Base-by-base conservation (phyloP, 495 filamentous ascomycete genomes). In the Collariella sp. region DNA sequence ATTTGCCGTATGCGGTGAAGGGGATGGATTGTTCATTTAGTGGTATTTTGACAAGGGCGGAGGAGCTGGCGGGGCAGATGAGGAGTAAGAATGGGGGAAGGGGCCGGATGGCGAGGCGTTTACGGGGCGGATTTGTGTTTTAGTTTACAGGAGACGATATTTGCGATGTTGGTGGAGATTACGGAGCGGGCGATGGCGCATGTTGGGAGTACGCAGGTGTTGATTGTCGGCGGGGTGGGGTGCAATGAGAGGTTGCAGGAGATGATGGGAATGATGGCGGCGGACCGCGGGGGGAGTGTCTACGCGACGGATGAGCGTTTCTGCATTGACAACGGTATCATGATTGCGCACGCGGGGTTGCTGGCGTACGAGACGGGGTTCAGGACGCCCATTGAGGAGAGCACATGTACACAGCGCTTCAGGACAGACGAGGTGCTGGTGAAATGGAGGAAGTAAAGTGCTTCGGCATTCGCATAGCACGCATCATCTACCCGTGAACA, bases 251-350 rank as follows among this genome's bases (percentile, higher is more conserved):
- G 93, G 11, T 64, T 98, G 59, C 93, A 98, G 73, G 84, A 95
- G 64, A 98, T 98, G 93, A 98, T 98, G 94, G 89, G 85, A 0
- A 70, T 85, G 9, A 98, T 98, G 93, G 93, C 90, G n/a, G 74
- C 75, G 36, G 89, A 95, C 67, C 76, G 94, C 33, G 87, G 89
- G 16, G 93, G 93, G 0, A 89, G 80, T 67, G 87, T 96, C 18
- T 96, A 85, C 73, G 91, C 91, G 9, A 98, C 91, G 1, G 91
- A 97, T 69, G 90, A 97, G 71, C 80, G 93, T 42, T 97, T 95
- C 70, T 97, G 93, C 64, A 98, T 98, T 58, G 94, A 98, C 72
- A 98, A 98, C 64, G 94, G 93, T 40, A 96, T 98, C 54, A 98
- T 98, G 93, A 98, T 98, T 73, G 93, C 93, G 12, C 93, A 98